Evolutionary conservation across 2,329 filamentous ascomycete species (phyloP).

Genomic region (Aaosphaeria arxii): DNA sequence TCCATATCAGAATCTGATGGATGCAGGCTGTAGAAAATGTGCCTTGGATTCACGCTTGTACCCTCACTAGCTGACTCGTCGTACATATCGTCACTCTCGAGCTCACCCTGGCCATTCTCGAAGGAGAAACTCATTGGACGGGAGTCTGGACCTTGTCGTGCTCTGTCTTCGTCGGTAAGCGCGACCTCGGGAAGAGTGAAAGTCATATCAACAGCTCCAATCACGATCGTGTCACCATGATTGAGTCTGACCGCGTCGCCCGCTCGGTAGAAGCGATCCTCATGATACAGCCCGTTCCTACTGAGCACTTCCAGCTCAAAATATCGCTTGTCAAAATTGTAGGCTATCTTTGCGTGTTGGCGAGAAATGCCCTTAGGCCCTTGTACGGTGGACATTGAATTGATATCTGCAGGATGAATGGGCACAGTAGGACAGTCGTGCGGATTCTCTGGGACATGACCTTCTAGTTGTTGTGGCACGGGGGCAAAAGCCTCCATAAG

Average conservation of each 20-base stretch:
- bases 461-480: conserved; percentile 51
- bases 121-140: conserved; percentile 72
- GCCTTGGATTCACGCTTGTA: conserved; percentile 30
- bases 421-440: conserved; percentile 64
- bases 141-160: conserved; percentile 44
- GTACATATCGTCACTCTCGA: conserved; percentile 47
- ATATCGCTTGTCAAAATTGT: conserved; percentile 59
- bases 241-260: conserved; percentile 47
- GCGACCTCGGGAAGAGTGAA: conserved; percentile 62
- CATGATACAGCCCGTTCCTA: conserved; percentile 61
- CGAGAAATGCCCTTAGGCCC: conserved; percentile 72
- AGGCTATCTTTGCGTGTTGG: conserved; percentile 70
- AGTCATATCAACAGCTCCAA: conserved; percentile 66
- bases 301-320: conserved; percentile 66
- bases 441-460: conserved; percentile 57
- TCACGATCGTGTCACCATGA: conserved; percentile 66
- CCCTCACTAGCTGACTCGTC: conserved; percentile 28
- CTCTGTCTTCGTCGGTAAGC: conserved; percentile 49
- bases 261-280: conserved; percentile 17
- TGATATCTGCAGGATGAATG: conserved; percentile 61
- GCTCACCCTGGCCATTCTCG: conserved; percentile 59
- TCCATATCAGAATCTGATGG: conserved; percentile 31
- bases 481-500: conserved; percentile 35
- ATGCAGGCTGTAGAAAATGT: conserved; percentile 23
- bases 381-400: conserved; percentile 46